These are phyloP conservation scores for Murraya paniculata DNA, from an alignment of 345 rosid genomes.

Conservation along the genomic window DNA sequence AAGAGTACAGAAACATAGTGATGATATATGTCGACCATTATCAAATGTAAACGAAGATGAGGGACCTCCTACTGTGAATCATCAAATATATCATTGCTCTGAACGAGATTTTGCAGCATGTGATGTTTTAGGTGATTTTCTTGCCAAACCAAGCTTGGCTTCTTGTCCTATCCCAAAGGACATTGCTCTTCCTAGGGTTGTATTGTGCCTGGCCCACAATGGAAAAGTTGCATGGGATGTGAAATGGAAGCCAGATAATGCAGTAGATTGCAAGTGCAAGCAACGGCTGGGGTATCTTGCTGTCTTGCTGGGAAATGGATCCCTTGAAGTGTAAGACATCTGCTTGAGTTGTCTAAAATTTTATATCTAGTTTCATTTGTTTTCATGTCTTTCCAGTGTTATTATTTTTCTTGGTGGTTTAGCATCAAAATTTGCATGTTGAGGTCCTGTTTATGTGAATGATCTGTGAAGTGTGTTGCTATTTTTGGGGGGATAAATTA, in stretches of 20 bases:
- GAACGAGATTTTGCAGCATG: slow-evolving; percentile 21
- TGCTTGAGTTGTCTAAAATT: slow-evolving; percentile 14
- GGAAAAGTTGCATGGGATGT: slow-evolving; percentile 96
- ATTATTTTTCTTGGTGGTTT: neutral
- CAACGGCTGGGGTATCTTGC: slow-evolving; percentile 90
- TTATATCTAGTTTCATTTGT: neutral
- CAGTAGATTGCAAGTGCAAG: slow-evolving; percentile 37
- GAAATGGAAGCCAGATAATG: slow-evolving; percentile 70
- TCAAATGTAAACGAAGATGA: slow-evolving; percentile 26
- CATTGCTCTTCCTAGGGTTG: slow-evolving; percentile 63
- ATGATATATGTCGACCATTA: slow-evolving; percentile 13
- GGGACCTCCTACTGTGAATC: slow-evolving; percentile 22
- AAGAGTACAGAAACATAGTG: slow-evolving; percentile 13
- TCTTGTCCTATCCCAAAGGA: slow-evolving; percentile 40
- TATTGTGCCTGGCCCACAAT: slow-evolving; percentile 81
- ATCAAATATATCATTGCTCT: slow-evolving; percentile 23
- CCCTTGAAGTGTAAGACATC: slow-evolving; percentile 82
- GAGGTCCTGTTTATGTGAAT: neutral
- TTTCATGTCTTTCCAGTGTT: neutral
- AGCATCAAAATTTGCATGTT: neutral
- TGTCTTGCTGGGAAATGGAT: slow-evolving; percentile 87
- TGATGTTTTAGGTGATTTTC: slow-evolving; percentile 22
- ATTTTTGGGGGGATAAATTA: neutral
- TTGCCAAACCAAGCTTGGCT: slow-evolving; percentile 14
- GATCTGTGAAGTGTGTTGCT: neutral